Evolutionary conservation across 177 flowering plant genomes (phyloP).

Genomic region (Telopea speciosissima): DNA sequence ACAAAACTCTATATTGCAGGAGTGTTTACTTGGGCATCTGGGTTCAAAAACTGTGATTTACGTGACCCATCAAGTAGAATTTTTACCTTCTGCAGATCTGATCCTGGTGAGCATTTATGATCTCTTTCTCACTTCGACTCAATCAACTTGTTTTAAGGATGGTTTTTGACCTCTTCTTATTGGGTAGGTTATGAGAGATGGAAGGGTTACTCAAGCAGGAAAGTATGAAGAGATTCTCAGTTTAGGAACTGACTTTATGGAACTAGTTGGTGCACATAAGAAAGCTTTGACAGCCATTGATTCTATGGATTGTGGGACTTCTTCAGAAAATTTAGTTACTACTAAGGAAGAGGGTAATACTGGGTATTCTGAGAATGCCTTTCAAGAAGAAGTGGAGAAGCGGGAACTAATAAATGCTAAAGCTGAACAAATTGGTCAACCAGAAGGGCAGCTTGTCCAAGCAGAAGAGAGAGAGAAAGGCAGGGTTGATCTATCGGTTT

Average conservation of each 20-base stretch:
- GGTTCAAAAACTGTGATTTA: constrained; percentile 57
- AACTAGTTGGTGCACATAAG: constrained; percentile 60
- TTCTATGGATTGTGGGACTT: constrained; percentile 13
- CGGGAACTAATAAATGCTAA: constrained; percentile 17
- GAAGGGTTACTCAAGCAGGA: constrained; percentile 55
- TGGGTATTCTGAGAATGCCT: constrained; percentile 1
- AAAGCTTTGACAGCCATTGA: constrained; percentile 43
- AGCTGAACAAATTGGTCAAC: constrained; percentile 23
- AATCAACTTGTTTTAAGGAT: not conserved
- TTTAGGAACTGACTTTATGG: constrained; percentile 52
- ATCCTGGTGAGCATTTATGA: constrained; percentile 17
- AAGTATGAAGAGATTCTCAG: constrained; percentile 47
- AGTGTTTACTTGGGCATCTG: constrained; percentile 43
- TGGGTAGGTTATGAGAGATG: constrained; percentile 60
- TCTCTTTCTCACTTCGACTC: not conserved
- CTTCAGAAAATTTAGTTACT: constrained; percentile 7
- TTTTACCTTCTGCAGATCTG: constrained; percentile 44
- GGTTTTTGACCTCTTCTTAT: not conserved
- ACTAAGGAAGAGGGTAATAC: constrained; percentile 9
- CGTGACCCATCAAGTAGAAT: constrained; percentile 73
- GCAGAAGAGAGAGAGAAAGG: constrained; percentile 80
- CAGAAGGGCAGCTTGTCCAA: constrained; percentile 51
- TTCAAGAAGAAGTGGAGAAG: constrained; percentile 19
- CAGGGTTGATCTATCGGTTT: constrained; percentile 45
- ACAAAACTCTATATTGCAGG: constrained; percentile 22